A percentile compares a stretch with the other conserved stretches of the same genome.
These are phyloP conservation scores for sunflower (Helianthus annuus) DNA, from an alignment of 129 eudicot genomes.

Conservation along the genomic window DNA sequence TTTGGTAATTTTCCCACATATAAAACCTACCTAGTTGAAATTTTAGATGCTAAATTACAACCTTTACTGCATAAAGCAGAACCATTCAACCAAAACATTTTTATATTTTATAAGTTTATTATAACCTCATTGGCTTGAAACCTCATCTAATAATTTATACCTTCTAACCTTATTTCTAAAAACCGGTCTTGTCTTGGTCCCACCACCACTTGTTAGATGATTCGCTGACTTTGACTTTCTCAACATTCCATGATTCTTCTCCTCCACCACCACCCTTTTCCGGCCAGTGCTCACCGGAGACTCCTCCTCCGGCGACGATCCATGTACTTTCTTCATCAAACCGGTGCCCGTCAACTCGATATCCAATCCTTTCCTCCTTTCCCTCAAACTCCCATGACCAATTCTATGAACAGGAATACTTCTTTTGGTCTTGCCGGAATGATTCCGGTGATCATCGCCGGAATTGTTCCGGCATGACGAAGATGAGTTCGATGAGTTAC, in stretches of 20 bases:
- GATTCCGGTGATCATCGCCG: slow-evolving; percentile 24
- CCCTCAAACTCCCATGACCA: slow-evolving; percentile 20
- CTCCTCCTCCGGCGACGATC: slow-evolving; percentile 27
- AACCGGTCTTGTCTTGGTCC: slow-evolving; percentile 42
- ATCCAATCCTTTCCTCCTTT: slow-evolving; percentile 26
- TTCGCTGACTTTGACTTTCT: slow-evolving; percentile 61
- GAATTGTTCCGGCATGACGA: slow-evolving; percentile 31
- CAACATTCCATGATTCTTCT: slow-evolving; percentile 26
- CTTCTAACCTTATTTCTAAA: slow-evolving; percentile 78
- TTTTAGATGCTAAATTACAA: background rate
- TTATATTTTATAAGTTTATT: background rate
- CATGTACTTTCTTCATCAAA: slow-evolving; percentile 40
- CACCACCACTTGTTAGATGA: slow-evolving; percentile 38
- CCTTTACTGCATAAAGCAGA: background rate
- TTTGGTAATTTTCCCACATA: no score
- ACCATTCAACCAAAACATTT: background rate
- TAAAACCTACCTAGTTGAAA: background rate
- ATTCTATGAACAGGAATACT: slow-evolving; percentile 14
- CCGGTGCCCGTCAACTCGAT: slow-evolving; percentile 17
- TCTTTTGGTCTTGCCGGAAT: slow-evolving; percentile 31
- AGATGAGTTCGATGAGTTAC: slow-evolving; percentile 47
- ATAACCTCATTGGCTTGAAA: slow-evolving; percentile 44
- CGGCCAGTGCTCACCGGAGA: slow-evolving; percentile 41
- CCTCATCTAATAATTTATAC: slow-evolving; percentile 79
- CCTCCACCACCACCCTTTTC: slow-evolving; percentile 38